These are phyloP conservation scores for Fusarium tupiense DNA, from an alignment of 2,329 filamentous ascomycete genomes.

Conservation along the genomic window DNA sequence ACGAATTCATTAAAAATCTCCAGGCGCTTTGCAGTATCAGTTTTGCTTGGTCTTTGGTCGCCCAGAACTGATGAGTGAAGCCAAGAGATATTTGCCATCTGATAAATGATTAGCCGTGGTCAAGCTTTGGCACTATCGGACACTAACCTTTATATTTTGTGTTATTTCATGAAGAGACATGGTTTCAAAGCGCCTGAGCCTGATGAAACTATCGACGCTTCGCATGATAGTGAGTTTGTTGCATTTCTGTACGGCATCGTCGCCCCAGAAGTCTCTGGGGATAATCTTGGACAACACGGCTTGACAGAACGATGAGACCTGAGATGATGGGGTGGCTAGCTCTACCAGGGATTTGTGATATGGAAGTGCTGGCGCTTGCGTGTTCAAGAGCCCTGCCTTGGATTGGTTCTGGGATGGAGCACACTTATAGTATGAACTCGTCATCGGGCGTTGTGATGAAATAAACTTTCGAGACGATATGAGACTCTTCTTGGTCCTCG, in stretches of 20 bases:
- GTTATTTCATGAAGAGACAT: slow-evolving; percentile 81
- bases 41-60: slow-evolving; percentile 68
- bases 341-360: slow-evolving; percentile 64
- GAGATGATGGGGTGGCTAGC: slow-evolving; percentile 71
- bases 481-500: slow-evolving; percentile 1
- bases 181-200: slow-evolving; percentile 81
- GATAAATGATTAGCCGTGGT: neutral
- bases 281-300: slow-evolving; percentile 78
- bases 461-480: slow-evolving; percentile 2
- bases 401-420: slow-evolving; percentile 1
- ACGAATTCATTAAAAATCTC: slow-evolving; percentile 87
- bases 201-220: slow-evolving; percentile 81
- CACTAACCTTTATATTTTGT: slow-evolving; percentile 76
- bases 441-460: neutral
- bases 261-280: slow-evolving; percentile 79
- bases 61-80: slow-evolving; percentile 65
- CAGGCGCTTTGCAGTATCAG: slow-evolving; percentile 78
- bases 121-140: neutral
- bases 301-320: slow-evolving; percentile 88
- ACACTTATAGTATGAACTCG: slow-evolving; percentile 23
- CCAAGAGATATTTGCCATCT: slow-evolving; percentile 79
- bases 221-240: slow-evolving; percentile 72
- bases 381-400: slow-evolving; percentile 2
- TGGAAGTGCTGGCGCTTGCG: slow-evolving; percentile 11
- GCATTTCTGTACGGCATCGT: slow-evolving; percentile 57